Conservation (phyloP, 768 basidiomycete species). For the Leucocoprinus sp. region DNA sequence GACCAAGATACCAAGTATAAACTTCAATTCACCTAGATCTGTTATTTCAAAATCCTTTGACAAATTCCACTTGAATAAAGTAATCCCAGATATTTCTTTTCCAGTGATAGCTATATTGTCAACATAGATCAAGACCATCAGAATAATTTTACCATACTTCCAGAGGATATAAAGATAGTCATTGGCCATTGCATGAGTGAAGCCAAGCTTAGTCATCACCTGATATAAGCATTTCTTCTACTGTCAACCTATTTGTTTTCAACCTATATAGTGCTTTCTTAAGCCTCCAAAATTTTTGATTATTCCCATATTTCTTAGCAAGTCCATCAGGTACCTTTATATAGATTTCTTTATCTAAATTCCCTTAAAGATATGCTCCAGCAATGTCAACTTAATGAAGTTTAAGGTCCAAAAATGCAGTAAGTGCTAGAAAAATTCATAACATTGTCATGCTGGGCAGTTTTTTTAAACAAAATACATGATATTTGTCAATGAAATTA, state of each 20-base stretch:
- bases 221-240: conserved; percentile 19
- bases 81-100: not conserved
- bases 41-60: conserved; percentile 14
- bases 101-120: conserved; percentile 13
- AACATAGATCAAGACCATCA: conserved; percentile 12
- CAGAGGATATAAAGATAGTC: conserved; percentile 14
- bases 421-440: conserved; percentile 15
- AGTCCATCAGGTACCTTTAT: conserved; percentile 17
- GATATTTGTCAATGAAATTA: conserved; percentile 20
- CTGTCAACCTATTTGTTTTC: conserved; percentile 24
- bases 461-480: conserved; percentile 28
- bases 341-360: conserved; percentile 22
- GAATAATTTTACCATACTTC: not conserved
- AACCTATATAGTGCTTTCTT: conserved; percentile 26
- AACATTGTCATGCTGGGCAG: conserved; percentile 19
- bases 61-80: conserved; percentile 9
- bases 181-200: conserved; percentile 9
- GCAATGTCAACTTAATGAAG: conserved; percentile 17
- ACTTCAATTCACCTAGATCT: conserved; percentile 20
- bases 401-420: conserved; percentile 5
- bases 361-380: conserved; percentile 19
- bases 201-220: conserved; percentile 4
- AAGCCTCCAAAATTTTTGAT: conserved; percentile 15
- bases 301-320: conserved; percentile 11
- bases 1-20: conserved; percentile 22